Conservation (phyloP, 257 asterid species). For the Verbascum thapsus region DNA sequence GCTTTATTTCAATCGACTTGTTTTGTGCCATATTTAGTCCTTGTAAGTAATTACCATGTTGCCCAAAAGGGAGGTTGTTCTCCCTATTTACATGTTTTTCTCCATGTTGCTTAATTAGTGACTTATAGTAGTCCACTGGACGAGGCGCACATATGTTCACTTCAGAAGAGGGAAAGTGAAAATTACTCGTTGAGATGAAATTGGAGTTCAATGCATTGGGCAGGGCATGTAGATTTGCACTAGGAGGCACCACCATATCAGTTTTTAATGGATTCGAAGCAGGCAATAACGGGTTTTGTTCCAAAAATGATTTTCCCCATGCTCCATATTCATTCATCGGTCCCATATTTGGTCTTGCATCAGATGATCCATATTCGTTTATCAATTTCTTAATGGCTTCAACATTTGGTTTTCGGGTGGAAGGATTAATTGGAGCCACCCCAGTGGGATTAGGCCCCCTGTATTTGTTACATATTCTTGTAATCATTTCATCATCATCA, state of each 20-base stretch:
- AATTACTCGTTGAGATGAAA: slow-evolving; percentile 12
- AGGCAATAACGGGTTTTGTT: slow-evolving; percentile 4
- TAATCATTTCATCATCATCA: neutral
- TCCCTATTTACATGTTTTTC: slow-evolving; percentile 20
- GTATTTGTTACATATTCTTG: slow-evolving; percentile 25
- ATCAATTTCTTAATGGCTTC: slow-evolving; percentile 25
- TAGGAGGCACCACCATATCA: neutral
- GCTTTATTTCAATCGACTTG: neutral
- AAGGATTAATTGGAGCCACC: neutral
- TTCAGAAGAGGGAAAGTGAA: neutral
- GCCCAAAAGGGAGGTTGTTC: slow-evolving; percentile 11
- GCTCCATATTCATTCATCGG: slow-evolving; percentile 21
- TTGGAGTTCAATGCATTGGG: slow-evolving; percentile 1
- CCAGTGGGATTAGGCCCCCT: slow-evolving; percentile 12
- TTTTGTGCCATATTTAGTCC: slow-evolving; percentile 28
- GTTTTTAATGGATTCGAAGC: neutral
- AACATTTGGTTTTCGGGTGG: slow-evolving; percentile 15
- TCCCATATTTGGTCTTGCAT: slow-evolving; percentile 21
- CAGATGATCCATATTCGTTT: slow-evolving; percentile 33
- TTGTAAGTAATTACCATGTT: slow-evolving; percentile 28
- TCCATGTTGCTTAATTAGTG: slow-evolving; percentile 45
- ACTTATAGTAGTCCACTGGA: slow-evolving; percentile 32
- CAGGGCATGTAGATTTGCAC: slow-evolving; percentile 15
- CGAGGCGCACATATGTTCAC: slow-evolving; percentile 12
- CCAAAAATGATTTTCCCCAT: neutral